Evolutionary conservation across 805 yeast species (phyloP), one percentile per base, ranked within the genome.

Genomic region (Priceomyces medius): DNA sequence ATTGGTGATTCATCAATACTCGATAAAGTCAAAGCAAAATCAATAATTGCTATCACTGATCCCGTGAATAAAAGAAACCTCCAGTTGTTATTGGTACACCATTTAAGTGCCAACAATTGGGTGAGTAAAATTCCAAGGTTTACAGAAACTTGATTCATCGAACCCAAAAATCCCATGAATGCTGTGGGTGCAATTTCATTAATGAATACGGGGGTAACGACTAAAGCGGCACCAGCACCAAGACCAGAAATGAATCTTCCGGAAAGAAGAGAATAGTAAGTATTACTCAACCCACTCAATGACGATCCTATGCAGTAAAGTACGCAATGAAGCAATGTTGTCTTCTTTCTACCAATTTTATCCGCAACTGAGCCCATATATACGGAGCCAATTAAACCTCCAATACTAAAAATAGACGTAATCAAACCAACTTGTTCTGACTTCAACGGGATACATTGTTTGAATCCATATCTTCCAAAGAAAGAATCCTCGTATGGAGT

Each of bases 181-280:
- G 68, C 68, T 1, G 72, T 61, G 0, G 97, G 97, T 6, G 93
- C 71, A 8, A 89, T 74, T 62, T 89, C 96, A 56, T 81, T 84
- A 52, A 93, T 79, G 50, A 80, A 82, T 45, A 93, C 61, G 0
- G 98, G 95, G 0, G 89, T 84, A 13, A 86, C 80, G 3, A 93
- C 98, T 43, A 93, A 76, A 1, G 91, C 83, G 9, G 82, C 71
- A 3, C 99, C 99, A 6, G 97, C 95, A 1, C 86, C 95, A 2
- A 88, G 37, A 0, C 99, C 99, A 14, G 87, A 77, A 3, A 87
- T 51, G 41, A 88, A 73, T 44, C 99, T 73, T 0, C 97, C 97
- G 10, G 77, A 3, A 9, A 79, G 54, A 46, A 91, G 60, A 1
- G 56, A 46, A 3, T 38, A 3, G 45, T 75, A 76, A 8, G 67